phyloP scores from a whole-genome alignment of 2,329 filamentous ascomycete genomes.

The Aspergillus japonicus region DNA sequence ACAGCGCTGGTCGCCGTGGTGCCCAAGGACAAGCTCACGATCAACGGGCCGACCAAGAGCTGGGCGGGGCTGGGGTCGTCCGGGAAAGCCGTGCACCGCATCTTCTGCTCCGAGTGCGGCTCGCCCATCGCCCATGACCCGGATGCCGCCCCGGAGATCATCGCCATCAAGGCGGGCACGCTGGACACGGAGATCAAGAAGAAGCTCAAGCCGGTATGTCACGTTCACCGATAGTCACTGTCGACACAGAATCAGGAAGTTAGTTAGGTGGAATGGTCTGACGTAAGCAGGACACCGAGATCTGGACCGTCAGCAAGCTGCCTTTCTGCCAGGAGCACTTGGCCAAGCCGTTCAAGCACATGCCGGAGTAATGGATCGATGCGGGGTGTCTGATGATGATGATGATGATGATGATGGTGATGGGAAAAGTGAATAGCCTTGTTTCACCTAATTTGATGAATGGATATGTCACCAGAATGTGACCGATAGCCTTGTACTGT shows the following conservation, averaged over 20 bases:
- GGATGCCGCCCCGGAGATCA: conserved; percentile 67
- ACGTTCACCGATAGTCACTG: too few species aligned
- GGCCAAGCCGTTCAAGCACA: conserved; percentile 61
- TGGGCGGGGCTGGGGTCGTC: conserved; percentile 60
- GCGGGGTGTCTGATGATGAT: neutral
- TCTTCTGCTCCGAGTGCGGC: conserved; percentile 69
- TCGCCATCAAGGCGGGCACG: conserved; percentile 67
- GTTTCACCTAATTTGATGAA: too few species aligned
- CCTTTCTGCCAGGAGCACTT: conserved; percentile 68
- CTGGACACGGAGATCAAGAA: conserved; percentile 65
- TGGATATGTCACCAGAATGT: neutral
- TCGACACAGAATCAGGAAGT: too few species aligned
- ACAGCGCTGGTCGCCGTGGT: conserved; percentile 64
- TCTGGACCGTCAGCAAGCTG: conserved; percentile 68
- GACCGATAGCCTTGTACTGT: too few species aligned
- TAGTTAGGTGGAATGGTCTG: neutral
- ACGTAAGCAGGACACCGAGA: conserved; percentile 55
- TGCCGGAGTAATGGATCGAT: conserved; percentile 53
- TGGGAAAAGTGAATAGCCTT: too few species aligned
- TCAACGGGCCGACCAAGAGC: conserved; percentile 65
- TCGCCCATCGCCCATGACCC: conserved; percentile 70
- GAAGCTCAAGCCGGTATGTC: conserved; percentile 58
- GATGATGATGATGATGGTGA: too few species aligned
- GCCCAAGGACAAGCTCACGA: conserved; percentile 63
- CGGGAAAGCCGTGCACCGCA: conserved; percentile 63